Evolutionary conservation across 1,284 basidiomycete species (phyloP).

Genomic region (Cerrena zonata): DNA sequence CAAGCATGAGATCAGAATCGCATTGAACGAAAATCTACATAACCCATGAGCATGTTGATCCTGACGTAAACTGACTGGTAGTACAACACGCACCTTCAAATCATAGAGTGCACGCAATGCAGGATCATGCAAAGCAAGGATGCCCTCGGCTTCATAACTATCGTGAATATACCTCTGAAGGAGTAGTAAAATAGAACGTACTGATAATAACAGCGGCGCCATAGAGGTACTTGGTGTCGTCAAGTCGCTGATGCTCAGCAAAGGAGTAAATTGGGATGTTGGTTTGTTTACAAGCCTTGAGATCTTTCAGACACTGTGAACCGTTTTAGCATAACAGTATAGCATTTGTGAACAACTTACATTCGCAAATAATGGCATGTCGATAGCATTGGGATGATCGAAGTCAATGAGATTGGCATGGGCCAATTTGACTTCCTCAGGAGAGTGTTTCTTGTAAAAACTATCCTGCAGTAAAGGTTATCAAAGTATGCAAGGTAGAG

Average conservation of each 20-base stretch:
- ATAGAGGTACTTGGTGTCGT: conserved; percentile 88
- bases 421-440: conserved; percentile 76
- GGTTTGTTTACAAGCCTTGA: conserved; percentile 77
- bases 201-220: conserved; percentile 93
- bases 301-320: conserved; percentile 70
- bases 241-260: conserved; percentile 79
- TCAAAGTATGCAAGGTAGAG: background rate
- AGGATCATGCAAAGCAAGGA: conserved; percentile 84
- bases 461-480: conserved; percentile 59
- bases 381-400: conserved; percentile 91
- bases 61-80: conserved; percentile 15
- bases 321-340: too few relatives aligned
- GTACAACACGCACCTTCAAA: conserved; percentile 63
- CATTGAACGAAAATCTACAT: conserved; percentile 78
- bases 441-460: conserved; percentile 82
- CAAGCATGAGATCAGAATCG: conserved; percentile 95
- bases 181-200: conserved; percentile 20
- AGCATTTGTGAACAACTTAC: conserved; percentile 27
- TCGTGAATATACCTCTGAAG: conserved; percentile 4
- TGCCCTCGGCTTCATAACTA: conserved; percentile 71
- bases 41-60: conserved; percentile 5
- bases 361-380: conserved; percentile 78
- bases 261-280: conserved; percentile 95
- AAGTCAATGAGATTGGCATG: conserved; percentile 86
- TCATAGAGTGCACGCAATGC: conserved; percentile 80